A percentile compares a stretch with the other conserved stretches of the same genome.
These are phyloP conservation scores for Trametes pubescens DNA, from an alignment of 1,284 basidiomycete genomes.

Conservation along the genomic window DNA sequence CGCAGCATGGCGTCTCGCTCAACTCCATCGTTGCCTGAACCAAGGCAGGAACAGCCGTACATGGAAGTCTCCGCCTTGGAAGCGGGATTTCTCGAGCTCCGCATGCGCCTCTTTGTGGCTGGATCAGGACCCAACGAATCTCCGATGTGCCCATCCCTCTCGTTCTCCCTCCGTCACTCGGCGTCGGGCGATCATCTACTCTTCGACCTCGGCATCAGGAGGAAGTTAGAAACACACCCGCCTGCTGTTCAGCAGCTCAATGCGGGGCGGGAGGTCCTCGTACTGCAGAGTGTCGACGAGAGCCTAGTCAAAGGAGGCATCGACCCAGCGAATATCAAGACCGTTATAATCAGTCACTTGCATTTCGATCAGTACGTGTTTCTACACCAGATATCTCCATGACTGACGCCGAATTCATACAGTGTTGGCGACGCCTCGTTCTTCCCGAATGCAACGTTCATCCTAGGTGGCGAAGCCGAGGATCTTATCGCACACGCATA, in stretches of 20 bases:
- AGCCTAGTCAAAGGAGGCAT: slow-evolving; percentile 57
- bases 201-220: slow-evolving; percentile 64
- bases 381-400: neutral
- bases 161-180: slow-evolving; percentile 58
- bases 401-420: neutral
- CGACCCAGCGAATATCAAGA: slow-evolving; percentile 49
- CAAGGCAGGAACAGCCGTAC: slow-evolving; percentile 50
- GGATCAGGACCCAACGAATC: slow-evolving; percentile 40
- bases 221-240: slow-evolving; percentile 53
- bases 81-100: slow-evolving; percentile 50
- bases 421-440: slow-evolving; percentile 51
- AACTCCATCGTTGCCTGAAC: slow-evolving; percentile 43
- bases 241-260: slow-evolving; percentile 34
- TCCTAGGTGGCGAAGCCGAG: slow-evolving; percentile 51
- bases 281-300: slow-evolving; percentile 55
- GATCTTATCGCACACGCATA: slow-evolving; percentile 49
- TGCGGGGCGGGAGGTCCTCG: slow-evolving; percentile 32
- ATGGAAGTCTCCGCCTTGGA: slow-evolving; percentile 60
- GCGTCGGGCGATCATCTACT: slow-evolving; percentile 49
- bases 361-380: slow-evolving; percentile 49
- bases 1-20: neutral
- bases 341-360: slow-evolving; percentile 58
- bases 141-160: slow-evolving; percentile 50
- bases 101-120: slow-evolving; percentile 48
- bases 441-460: slow-evolving; percentile 56